A percentile compares a stretch with the other conserved stretches of the same genome.
Conservation (phyloP, 2,329 filamentous ascomycete genomes). For the Stagonosporopsis tanaceti region DNA sequence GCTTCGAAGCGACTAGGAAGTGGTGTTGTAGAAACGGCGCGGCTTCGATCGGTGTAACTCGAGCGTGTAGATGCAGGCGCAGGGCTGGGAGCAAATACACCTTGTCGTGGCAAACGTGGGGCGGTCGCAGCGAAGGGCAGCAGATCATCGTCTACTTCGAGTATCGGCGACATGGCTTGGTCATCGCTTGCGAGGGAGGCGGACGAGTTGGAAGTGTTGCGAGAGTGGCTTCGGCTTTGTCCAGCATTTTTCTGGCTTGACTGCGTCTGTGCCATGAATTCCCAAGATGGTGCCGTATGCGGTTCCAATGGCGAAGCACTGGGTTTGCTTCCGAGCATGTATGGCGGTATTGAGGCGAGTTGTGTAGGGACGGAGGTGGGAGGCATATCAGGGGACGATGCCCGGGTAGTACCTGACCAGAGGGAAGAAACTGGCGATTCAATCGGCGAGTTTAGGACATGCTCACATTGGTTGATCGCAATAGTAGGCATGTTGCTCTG, state of each 20-base stretch:
- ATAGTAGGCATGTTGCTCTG: constrained; percentile 44
- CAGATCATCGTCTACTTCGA: constrained; percentile 42
- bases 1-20: constrained; percentile 48
- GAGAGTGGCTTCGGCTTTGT: constrained; percentile 37
- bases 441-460: constrained; percentile 39
- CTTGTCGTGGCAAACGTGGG: constrained; percentile 40
- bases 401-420: constrained; percentile 48
- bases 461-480: constrained; percentile 49
- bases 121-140: constrained; percentile 33
- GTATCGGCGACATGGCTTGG: constrained; percentile 37
- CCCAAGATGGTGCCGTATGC: constrained; percentile 46
- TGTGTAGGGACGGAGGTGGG: constrained; percentile 38
- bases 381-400: constrained; percentile 46
- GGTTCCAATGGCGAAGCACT: constrained; percentile 37
- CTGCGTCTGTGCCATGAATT: constrained; percentile 42
- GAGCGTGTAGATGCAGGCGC: constrained; percentile 36
- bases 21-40: constrained; percentile 41
- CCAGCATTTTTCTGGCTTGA: constrained; percentile 20
- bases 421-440: constrained; percentile 48
- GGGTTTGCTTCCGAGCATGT: constrained; percentile 26
- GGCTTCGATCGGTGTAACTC: constrained; percentile 44
- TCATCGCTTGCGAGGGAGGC: constrained; percentile 41
- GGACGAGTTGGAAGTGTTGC: constrained; percentile 46
- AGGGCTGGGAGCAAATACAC: constrained; percentile 43
- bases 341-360: constrained; percentile 29